Conservation (phyloP, 441 rosid species). For the Macaranga tanarius region DNA sequence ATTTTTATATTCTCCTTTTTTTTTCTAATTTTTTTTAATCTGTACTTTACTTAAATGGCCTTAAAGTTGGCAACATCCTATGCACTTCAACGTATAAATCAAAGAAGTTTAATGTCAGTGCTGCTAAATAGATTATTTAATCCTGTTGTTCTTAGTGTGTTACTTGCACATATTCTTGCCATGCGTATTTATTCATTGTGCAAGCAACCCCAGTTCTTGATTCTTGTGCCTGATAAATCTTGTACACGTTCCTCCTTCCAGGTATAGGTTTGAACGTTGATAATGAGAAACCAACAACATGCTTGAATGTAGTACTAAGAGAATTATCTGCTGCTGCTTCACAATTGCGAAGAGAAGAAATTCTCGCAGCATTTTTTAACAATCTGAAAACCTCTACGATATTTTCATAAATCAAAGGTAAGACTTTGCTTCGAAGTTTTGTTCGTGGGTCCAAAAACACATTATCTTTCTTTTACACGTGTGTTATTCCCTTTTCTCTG, state of each 20-base stretch:
- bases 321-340: conserved; percentile 39
- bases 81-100: conserved; percentile 81
- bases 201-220: not conserved
- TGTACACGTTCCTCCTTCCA: conserved; percentile 34
- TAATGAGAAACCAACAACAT: conserved; percentile 77
- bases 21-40: no score
- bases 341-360: conserved; percentile 60
- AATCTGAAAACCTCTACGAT: conserved; percentile 66
- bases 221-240: conserved; percentile 6
- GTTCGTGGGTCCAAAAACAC: no score
- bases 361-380: conserved; percentile 65
- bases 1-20: no score
- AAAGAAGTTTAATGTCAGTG: conserved; percentile 80
- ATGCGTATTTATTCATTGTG: not conserved
- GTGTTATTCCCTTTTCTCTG: not conserved
- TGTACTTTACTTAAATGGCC: conserved; percentile 82
- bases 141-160: conserved; percentile 5
- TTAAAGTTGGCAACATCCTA: conserved; percentile 87
- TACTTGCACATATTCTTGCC: not conserved
- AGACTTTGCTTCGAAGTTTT: conserved; percentile 6
- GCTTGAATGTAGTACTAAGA: conserved; percentile 66
- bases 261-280: conserved; percentile 87
- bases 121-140: conserved; percentile 52
- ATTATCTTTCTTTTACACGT: no score
- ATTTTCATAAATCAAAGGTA: conserved; percentile 70